Base-by-base conservation (phyloP, 139 green algal species). In the Micractinium conductrix region DNA sequence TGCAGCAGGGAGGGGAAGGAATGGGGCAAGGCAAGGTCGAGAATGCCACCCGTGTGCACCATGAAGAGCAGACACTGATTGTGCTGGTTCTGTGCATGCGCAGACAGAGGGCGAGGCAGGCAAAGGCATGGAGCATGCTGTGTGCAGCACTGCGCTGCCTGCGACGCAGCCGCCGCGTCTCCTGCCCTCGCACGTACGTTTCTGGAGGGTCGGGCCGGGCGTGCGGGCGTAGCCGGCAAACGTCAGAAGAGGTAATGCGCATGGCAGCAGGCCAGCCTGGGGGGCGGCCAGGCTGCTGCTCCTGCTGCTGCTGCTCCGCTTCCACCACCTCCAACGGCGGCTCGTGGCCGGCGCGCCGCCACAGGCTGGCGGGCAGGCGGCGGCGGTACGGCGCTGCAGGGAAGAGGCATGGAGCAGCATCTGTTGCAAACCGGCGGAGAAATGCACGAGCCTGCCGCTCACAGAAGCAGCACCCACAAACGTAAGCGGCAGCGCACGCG, bases 361-460 rank as follows among this genome's bases (percentile, higher is more conserved):
- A 83, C 26, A 83, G 62, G 17, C 43, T 62, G 33, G n/a, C 9
- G 7, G 62, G 44, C 62, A 83, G 44, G 62, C 78, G 42, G n/a
- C 78, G 62, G 21, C 62, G 30, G n/a, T 83, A 63, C 30, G 17
- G 58, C 2, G 55, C 76, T 82, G 76, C 76, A 73, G 50, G 21
- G 19, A 3, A 71, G 19, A 62, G 26, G 19, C 24, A 16, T 21
- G 26, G 53, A 62, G 8, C 2, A 16, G 19, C 53, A 62, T 62
- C 19, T 30, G 53, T 62, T 14, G n/a, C n/a, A n/a, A n/a, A n/a
- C n/a, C n/a, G n/a, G n/a, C n/a, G n/a, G n/a, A n/a, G n/a, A n/a
- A n/a, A n/a, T n/a, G n/a, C n/a, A n/a, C n/a, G n/a, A n/a, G n/a
- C n/a, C n/a, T n/a, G n/a, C n/a, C n/a, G n/a, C n/a, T n/a, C n/a